Evolutionary conservation across 306 rosid species (phyloP), one percentile per base, ranked within the genome.

Genomic region (Ammopiptanthus mongolicus): DNA sequence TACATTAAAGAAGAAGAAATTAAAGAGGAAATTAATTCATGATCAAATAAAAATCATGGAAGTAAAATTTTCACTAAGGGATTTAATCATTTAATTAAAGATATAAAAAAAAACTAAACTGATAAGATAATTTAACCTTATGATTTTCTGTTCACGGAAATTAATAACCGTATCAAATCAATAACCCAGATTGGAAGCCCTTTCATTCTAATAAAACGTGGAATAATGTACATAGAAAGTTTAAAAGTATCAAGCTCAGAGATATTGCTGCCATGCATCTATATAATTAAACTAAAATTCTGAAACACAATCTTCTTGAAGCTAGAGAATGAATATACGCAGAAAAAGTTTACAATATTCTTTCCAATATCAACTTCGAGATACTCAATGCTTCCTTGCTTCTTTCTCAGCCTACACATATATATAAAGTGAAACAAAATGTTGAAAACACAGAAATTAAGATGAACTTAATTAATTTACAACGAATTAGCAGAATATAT

Each of bases 381-480:
- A 60, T 37, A 6, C 59, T 86, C 87, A 88, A 52, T 77, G 87
- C 83, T 83, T 93, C 87, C 71, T 88, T 44, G 94, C 98, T 88
- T 93, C 96, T 66, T 39, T 93, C 81, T 90, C 98, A 56, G 96
- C 98, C 96, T 92, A 89, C 79, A 85, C 46, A 60, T 48, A 61
- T 21, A 60, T 48, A 61, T 21, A 63, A 75, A 77, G 6, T 31
- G 15, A 70, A 10, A 22, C 51, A 65, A 61, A 69, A 17, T 21
- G 33, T 50, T 8, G 19, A 75, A 69, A 19, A 12, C 28, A 46
- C 21, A 14, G 23, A 58, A 17, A n/a, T n/a, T n/a, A n/a, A 69
- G 21, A 37, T 10, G n/a, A 77, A 61, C 6, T 36, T 22, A n/a
- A n/a, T n/a, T n/a, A n/a, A n/a, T n/a, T n/a, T n/a, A n/a, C n/a